A percentile compares a stretch with the other conserved stretches of the same genome.
Conservation (phyloP, 495 filamentous ascomycete species). For the Talaromyces borbonicus region DNA sequence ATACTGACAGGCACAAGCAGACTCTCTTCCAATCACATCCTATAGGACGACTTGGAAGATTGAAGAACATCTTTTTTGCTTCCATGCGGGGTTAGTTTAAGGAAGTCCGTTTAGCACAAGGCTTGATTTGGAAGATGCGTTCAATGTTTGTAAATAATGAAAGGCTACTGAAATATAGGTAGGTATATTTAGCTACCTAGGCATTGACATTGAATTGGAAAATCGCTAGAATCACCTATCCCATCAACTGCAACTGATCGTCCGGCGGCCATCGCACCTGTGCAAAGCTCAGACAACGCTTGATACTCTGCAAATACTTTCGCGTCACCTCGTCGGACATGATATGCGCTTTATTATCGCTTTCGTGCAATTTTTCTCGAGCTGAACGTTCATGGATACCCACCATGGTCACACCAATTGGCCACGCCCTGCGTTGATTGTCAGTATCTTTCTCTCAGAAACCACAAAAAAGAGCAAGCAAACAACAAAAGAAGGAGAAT, state of each 20-base stretch:
- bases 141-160: too few relatives aligned
- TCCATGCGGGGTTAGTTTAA: too few relatives aligned
- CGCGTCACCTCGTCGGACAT: slow-evolving; percentile 92
- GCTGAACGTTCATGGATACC: slow-evolving; percentile 96
- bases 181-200: too few relatives aligned
- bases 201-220: too few relatives aligned
- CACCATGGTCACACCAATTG: slow-evolving; percentile 98
- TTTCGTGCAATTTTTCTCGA: slow-evolving; percentile 86
- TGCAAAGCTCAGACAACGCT: slow-evolving; percentile 91
- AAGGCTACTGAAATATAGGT: too few relatives aligned
- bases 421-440: slow-evolving; percentile 62
- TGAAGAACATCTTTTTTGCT: too few relatives aligned
- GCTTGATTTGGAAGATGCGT: too few relatives aligned
- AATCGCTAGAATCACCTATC: too few relatives aligned
- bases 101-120: too few relatives aligned
- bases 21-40: too few relatives aligned
- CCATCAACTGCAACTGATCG: slow-evolving; percentile 91
- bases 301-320: slow-evolving; percentile 96
- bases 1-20: too few relatives aligned
- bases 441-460: not conserved
- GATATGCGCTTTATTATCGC: slow-evolving; percentile 77
- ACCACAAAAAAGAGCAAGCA: not conserved
- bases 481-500: not conserved
- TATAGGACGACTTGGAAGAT: too few relatives aligned
- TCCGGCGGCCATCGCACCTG: slow-evolving; percentile 94